Evolutionary conservation across 2,329 filamentous ascomycete genomes (phyloP), one percentile per base, ranked within the genome.

Genomic region (Dothiorella sarmentorum): DNA sequence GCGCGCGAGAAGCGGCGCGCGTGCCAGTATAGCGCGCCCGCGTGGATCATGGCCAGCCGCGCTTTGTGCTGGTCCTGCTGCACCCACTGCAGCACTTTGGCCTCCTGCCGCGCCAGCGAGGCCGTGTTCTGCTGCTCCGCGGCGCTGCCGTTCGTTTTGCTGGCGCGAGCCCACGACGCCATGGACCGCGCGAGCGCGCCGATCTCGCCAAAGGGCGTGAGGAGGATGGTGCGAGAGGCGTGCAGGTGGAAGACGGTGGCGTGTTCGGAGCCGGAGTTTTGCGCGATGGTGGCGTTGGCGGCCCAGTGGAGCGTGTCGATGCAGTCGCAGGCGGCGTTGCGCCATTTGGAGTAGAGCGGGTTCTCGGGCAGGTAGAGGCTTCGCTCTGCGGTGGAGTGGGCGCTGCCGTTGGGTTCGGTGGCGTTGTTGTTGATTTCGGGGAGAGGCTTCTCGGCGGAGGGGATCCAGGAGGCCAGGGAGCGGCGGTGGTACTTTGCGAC

Each of bases 231-330:
- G 1, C 83, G 74, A 0, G 82, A 77, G 1, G 81, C 67, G 62
- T 85, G 83, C 2, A 85, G 73, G 62, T 84, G 81, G 5, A 84
- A 66, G 0, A 85, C 74, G 1, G 79, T 82, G 2, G 80, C 75
- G 59, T 83, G 80, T 60, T 85, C 82, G 6, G 78, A 70, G 0
- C 81, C 82, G 1, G 75, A 72, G 1, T 76, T 69, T 51, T 76
- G 75, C 4, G 78, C 78, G 31, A 82, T 77, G 0, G 75, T 76
- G 38, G 75, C 78, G 61, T 83, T 83, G 3, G 82, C 82, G 17
- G 77, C 75, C 82, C 82, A 85, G 63, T 85, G 81, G 2, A 85
- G 71, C 1, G 84, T 76, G 58, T 85, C 82, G 3, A 85, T 63
- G 45, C 74, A 77, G 56, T 80, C 78, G 38, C 76, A 75, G 15